Conservation (phyloP, 2,329 filamentous ascomycete species). For the Fusarium clavum region DNA sequence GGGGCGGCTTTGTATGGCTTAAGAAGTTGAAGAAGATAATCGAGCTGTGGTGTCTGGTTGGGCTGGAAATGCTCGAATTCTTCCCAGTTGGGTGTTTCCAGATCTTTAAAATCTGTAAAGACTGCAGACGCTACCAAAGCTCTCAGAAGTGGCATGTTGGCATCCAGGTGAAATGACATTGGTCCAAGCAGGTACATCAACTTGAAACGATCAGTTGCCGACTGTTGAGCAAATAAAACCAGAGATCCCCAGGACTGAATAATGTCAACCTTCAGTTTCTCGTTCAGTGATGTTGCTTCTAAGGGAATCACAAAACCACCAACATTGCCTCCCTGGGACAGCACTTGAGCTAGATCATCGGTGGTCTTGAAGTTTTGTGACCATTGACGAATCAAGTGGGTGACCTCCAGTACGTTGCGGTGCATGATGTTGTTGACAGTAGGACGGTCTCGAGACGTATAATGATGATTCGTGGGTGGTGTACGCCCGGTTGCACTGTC, state of each 20-base stretch:
- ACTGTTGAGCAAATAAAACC: conserved; percentile 18
- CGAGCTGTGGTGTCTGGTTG: conserved; percentile 34
- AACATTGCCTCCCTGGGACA: conserved; percentile 23
- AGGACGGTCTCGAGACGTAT: conserved; percentile 38
- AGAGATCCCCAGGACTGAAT: conserved; percentile 39
- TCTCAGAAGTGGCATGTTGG: conserved; percentile 36
- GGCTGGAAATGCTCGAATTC: conserved; percentile 41
- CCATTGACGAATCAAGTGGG: conserved; percentile 29
- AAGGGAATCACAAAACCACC: conserved; percentile 36
- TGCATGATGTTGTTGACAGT: conserved; percentile 34
- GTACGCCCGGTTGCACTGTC: conserved; percentile 12
- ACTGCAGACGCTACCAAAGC: conserved; percentile 39
- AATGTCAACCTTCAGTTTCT: conserved; percentile 36
- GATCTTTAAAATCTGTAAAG: conserved; percentile 33
- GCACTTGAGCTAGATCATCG: conserved; percentile 27
- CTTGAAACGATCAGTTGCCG: conserved; percentile 19
- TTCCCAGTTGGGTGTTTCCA: conserved; percentile 35
- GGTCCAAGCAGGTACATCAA: conserved; percentile 42
- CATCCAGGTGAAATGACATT: conserved; percentile 40
- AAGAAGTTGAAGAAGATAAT: conserved; percentile 34
- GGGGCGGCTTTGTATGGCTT: conserved; percentile 32
- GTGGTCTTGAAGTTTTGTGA: conserved; percentile 36
- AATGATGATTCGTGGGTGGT: conserved; percentile 13
- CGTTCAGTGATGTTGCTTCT: conserved; percentile 33
- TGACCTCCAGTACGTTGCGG: conserved; percentile 42